These are phyloP conservation scores for Citrus hindsii DNA, from an alignment of 345 rosid genomes.

Conservation along the genomic window DNA sequence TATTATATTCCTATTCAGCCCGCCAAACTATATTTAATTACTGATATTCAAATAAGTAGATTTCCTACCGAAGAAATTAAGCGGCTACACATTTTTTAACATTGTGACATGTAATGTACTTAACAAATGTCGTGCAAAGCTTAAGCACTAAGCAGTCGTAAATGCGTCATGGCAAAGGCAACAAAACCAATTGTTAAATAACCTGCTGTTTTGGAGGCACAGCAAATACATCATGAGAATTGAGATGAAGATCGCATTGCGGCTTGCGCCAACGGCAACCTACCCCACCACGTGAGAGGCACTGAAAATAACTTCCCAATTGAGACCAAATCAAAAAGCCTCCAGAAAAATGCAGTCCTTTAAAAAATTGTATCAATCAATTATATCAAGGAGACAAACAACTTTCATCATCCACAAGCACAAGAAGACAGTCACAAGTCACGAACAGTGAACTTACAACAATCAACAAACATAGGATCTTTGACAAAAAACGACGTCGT, in stretches of 20 bases:
- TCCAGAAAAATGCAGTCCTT: neutral
- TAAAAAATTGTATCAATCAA: neutral
- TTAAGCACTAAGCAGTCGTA: neutral
- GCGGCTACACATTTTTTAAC: neutral
- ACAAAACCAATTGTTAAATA: neutral
- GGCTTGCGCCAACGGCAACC: neutral
- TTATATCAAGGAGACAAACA: neutral
- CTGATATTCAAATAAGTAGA: neutral
- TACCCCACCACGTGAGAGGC: constrained; percentile 42
- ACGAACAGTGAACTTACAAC: no score
- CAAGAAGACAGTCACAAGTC: neutral
- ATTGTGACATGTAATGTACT: neutral
- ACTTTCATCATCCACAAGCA: neutral
- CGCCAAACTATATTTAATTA: neutral
- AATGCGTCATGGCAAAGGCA: neutral
- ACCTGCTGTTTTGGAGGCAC: neutral
- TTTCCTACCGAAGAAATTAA: constrained; percentile 19
- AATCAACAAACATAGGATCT: neutral
- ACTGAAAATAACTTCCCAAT: constrained; percentile 5
- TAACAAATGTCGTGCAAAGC: neutral
- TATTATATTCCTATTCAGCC: constrained; percentile 3
- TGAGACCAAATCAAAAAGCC: neutral
- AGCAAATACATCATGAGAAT: neutral
- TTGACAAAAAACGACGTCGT: constrained; percentile 2
- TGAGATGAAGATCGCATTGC: neutral